Percentiles rank a stretch among this genome's conserved stretches.
phyloP scores from a whole-genome alignment of 2,329 filamentous ascomycete genomes.

The Elsinoe arachidis region DNA sequence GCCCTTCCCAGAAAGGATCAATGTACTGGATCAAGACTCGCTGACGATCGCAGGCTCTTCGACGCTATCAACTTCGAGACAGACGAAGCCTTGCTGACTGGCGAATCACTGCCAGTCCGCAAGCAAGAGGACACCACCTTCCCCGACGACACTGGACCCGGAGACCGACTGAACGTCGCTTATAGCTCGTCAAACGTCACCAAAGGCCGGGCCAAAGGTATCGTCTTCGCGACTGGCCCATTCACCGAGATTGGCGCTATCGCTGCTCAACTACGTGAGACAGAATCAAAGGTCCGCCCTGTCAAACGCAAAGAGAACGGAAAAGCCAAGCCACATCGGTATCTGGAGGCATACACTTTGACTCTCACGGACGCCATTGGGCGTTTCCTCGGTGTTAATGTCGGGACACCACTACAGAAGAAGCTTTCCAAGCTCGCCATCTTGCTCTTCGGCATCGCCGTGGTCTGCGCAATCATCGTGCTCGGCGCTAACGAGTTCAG shows the following conservation, averaged over 20 bases:
- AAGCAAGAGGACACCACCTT: constrained; percentile 24
- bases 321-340: constrained; percentile 25
- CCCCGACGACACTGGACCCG: constrained; percentile 42
- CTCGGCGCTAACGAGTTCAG: constrained; percentile 52
- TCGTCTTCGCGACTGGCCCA: constrained; percentile 53
- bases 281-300: constrained; percentile 29
- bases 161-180: constrained; percentile 55
- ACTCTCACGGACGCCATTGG: constrained; percentile 52
- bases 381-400: constrained; percentile 55
- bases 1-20: too few relatives aligned
- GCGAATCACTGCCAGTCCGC: constrained; percentile 51
- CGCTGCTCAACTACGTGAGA: constrained; percentile 53
- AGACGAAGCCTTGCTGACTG: constrained; percentile 63
- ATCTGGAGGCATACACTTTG: constrained; percentile 42
- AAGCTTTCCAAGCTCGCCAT: constrained; percentile 76
- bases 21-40: too few relatives aligned
- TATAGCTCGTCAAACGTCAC: constrained; percentile 58
- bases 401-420: constrained; percentile 71
- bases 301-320: constrained; percentile 33
- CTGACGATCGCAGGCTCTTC: constrained; percentile 16
- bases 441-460: constrained; percentile 62
- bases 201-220: constrained; percentile 52
- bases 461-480: constrained; percentile 58
- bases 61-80: constrained; percentile 54
- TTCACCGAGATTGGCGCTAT: constrained; percentile 60